Conservation (phyloP, 805 yeast species). For the Candida insectorum region DNA sequence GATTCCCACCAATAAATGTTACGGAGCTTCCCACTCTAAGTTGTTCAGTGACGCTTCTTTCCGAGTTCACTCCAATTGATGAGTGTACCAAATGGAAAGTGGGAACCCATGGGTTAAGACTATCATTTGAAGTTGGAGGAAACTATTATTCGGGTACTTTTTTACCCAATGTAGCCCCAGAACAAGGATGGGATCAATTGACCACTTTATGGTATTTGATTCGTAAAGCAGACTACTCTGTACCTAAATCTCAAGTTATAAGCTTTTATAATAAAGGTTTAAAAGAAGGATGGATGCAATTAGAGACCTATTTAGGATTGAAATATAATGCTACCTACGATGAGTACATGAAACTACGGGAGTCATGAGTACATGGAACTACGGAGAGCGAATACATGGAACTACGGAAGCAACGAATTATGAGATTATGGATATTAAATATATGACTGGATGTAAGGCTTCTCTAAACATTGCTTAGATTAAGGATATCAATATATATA, state of each 20-base stretch:
- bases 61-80: slow-evolving; percentile 50
- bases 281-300: slow-evolving; percentile 28
- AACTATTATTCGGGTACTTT: slow-evolving; percentile 68
- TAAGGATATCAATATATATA: too few species aligned
- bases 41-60: slow-evolving; percentile 64
- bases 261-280: slow-evolving; percentile 28
- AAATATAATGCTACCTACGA: slow-evolving; percentile 23
- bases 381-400: too few species aligned
- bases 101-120: slow-evolving; percentile 78
- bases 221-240: slow-evolving; percentile 59
- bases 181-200: slow-evolving; percentile 75
- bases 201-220: slow-evolving; percentile 72
- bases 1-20: slow-evolving; percentile 64
- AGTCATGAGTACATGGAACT: too few species aligned
- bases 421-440: too few species aligned
- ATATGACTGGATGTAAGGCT: too few species aligned
- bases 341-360: slow-evolving; percentile 15
- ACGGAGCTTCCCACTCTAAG: slow-evolving; percentile 53
- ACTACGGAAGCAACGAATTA: neutral
- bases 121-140: slow-evolving; percentile 44
- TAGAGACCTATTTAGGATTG: slow-evolving; percentile 36
- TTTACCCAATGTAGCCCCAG: slow-evolving; percentile 85
- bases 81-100: slow-evolving; percentile 71
- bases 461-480: too few species aligned
- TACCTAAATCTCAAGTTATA: slow-evolving; percentile 13